phyloP scores from a whole-genome alignment of 1,139 yeast species.

The Candida frijolesensis region DNA sequence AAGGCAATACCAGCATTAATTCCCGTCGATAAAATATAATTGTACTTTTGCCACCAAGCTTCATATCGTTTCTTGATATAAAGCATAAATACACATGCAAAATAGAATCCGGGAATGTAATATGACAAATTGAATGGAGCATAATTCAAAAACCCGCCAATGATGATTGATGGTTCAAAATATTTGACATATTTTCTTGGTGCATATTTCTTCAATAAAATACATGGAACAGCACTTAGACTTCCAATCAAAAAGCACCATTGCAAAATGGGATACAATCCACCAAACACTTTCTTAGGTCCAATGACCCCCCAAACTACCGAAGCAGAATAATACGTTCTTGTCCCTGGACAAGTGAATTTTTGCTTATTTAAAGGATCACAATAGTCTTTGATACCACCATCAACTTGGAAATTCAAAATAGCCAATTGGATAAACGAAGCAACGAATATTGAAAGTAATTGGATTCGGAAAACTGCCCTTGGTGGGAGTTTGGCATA shows the following conservation, averaged over 20 bases:
- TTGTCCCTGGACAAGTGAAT: constrained; percentile 52
- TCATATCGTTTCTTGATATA: constrained; percentile 44
- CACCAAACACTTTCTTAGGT: constrained; percentile 50
- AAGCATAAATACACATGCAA: constrained; percentile 48
- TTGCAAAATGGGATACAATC: constrained; percentile 49
- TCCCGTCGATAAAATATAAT: constrained; percentile 53
- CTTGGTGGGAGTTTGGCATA: constrained; percentile 64
- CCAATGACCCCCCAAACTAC: constrained; percentile 69
- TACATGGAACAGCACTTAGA: constrained; percentile 44
- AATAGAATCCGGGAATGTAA: constrained; percentile 44
- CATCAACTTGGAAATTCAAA: constrained; percentile 48
- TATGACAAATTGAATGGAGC: constrained; percentile 58
- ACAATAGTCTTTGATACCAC: constrained; percentile 30
- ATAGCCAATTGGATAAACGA: constrained; percentile 54
- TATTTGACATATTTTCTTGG: constrained; percentile 30
- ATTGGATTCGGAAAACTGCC: constrained; percentile 58
- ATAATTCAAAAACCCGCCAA: constrained; percentile 39
- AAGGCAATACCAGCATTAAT: constrained; percentile 57
- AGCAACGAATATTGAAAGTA: constrained; percentile 42
- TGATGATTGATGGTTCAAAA: constrained; percentile 48
- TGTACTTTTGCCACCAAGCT: constrained; percentile 63
- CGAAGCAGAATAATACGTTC: constrained; percentile 55
- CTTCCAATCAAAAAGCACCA: constrained; percentile 60
- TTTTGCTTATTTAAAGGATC: constrained; percentile 35
- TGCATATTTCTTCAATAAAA: constrained; percentile 39